A percentile compares a stretch with the other conserved stretches of the same genome.
phyloP scores from a whole-genome alignment of 371 early-diverging fungal genomes.

The Syncephalis plumigaleata region DNA sequence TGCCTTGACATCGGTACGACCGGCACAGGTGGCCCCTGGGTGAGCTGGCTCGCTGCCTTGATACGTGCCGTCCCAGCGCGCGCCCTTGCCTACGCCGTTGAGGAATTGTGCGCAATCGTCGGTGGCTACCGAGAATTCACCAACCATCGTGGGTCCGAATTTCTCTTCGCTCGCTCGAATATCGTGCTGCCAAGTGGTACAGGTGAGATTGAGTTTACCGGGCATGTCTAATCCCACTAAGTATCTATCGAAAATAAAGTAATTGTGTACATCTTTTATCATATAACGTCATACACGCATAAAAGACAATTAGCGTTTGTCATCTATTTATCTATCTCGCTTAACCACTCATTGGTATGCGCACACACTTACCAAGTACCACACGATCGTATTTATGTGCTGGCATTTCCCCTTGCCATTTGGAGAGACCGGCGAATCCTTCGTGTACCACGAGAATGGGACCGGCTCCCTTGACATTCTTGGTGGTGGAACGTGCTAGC shows the following conservation, averaged over 20 bases:
- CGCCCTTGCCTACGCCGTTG: constrained; percentile 40
- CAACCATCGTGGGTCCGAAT: constrained; percentile 39
- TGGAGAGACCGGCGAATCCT: constrained; percentile 11
- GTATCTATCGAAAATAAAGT: neutral
- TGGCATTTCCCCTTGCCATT: constrained; percentile 11
- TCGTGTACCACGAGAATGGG: constrained; percentile 14
- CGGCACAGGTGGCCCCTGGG: constrained; percentile 25
- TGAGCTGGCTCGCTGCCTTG: constrained; percentile 11
- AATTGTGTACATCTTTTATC: constrained; percentile 3
- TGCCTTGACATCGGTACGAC: constrained; percentile 13
- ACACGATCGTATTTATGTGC: constrained; percentile 2
- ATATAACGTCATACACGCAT: too few relatives aligned
- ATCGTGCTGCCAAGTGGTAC: constrained; percentile 9
- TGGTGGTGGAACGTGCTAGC: constrained; percentile 6
- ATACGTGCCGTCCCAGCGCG: constrained; percentile 41
- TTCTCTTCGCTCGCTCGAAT: constrained; percentile 3
- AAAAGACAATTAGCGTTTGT: too few relatives aligned
- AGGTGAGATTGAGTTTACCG: constrained; percentile 8
- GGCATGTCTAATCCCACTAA: neutral
- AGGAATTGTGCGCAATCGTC: constrained; percentile 53
- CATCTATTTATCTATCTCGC: too few relatives aligned
- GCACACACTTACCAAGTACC: neutral
- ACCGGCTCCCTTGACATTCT: constrained; percentile 4
- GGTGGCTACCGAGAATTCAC: constrained; percentile 52
- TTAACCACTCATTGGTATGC: too few relatives aligned